Evolutionary conservation across 768 basidiomycete species (phyloP).

Genomic region (Gymnopilus dilepis): DNA sequence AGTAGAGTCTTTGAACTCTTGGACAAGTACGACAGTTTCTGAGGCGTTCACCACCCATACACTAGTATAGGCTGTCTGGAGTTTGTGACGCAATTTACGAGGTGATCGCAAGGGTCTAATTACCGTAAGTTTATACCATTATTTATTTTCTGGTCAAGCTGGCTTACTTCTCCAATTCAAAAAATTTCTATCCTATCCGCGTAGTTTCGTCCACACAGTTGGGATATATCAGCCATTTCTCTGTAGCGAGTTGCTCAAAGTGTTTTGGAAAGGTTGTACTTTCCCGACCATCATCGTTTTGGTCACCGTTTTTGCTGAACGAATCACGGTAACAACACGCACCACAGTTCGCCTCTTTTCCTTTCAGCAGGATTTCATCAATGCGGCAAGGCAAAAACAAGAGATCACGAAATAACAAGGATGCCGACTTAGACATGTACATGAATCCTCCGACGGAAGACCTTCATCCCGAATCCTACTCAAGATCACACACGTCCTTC

Average conservation of each 20-base stretch:
- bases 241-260: background rate
- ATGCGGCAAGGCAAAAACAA: conserved; percentile 57
- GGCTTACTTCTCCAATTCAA: background rate
- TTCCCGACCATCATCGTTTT: conserved; percentile 27
- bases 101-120: background rate
- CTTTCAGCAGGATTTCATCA: conserved; percentile 27
- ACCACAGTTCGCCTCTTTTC: conserved; percentile 25
- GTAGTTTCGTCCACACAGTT: background rate
- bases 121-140: background rate
- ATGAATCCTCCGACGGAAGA: conserved; percentile 57
- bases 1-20: background rate
- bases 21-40: too few species aligned
- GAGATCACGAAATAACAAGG: conserved; percentile 57
- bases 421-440: conserved; percentile 53
- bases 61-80: background rate
- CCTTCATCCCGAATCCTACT: conserved; percentile 54
- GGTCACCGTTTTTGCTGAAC: conserved; percentile 30
- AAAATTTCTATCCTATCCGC: background rate
- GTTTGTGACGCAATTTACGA: too few species aligned
- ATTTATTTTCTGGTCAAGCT: background rate
- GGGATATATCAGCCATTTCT: background rate
- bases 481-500: conserved; percentile 52
- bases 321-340: conserved; percentile 36
- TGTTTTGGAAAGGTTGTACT: background rate
- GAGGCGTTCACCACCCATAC: background rate